Base-by-base conservation (phyloP, 2,329 filamentous ascomycete species). In the Fusarium sp. region DNA sequence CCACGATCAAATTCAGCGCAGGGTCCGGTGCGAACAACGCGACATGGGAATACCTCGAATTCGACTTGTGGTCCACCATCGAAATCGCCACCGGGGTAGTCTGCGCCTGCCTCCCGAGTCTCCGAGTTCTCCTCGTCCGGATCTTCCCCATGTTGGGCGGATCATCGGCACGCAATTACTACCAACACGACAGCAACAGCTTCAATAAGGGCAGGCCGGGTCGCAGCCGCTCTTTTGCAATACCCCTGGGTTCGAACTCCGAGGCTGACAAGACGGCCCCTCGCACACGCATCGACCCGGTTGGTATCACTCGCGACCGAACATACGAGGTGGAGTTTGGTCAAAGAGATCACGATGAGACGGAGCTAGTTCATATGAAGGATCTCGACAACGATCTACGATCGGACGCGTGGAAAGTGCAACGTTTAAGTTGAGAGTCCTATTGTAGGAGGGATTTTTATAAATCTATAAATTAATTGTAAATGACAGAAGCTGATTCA, bases 161-260 rank as follows among this genome's bases (percentile, higher is more conserved):
- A 4, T 38, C 34, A 38, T 38, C 34, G 2, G 34, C 34, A 2
- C 34, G 18, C 0, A n/a, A 38, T 4, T 38, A 38, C 34, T 38
- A 38, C 9, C 34, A 38, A 38, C 34, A 38, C 9, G 18, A 38
- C 34, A 38, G 34, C 34, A 4, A 6, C 18, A n/a, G 18, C 10
- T 38, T 12, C 34, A n/a, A 38, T 18, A n/a, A 11, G 6, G 18
- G 9, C 18, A 6, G 7, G 34, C 18, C 18, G 6, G 34, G 10
- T 1, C 0, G 10, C 18, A 38, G 1, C 18, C 10, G 34, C 7
- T n/a, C 18, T 2, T 4, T n/a, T 6, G 2, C 34, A n/a, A 3
- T 4, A 2, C 34, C 34, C 10, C 10, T 38, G 10, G 34, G 34
- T 2, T 12, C 18, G 11, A n/a, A 6, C 6, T 12, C 18, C 10